Evolutionary conservation across 2,329 filamentous ascomycete species (phyloP).

Genomic region (Epicoccum nigrum): DNA sequence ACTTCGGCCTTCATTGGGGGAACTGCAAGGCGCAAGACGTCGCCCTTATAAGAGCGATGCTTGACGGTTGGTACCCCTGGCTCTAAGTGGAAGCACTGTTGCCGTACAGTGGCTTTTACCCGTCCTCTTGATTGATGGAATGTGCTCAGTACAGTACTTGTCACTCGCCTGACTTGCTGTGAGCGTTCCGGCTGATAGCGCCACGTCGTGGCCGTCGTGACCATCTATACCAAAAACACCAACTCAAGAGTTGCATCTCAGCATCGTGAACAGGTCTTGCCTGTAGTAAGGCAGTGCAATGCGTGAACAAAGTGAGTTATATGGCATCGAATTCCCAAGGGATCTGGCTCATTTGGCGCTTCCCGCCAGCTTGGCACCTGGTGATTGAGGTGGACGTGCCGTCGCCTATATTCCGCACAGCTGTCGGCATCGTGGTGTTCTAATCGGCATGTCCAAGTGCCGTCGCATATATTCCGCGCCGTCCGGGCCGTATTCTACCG

Average conservation of each 20-base stretch:
- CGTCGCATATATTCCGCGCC: slow-evolving; percentile 10
- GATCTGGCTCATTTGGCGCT: slow-evolving; percentile 19
- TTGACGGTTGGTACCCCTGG: slow-evolving; percentile 14
- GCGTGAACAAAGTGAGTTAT: too few species aligned
- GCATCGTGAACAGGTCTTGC: not conserved
- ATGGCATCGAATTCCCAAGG: slow-evolving; percentile 1
- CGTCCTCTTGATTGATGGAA: slow-evolving; percentile 13
- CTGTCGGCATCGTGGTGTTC: slow-evolving; percentile 3
- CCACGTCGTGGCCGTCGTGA: too few species aligned
- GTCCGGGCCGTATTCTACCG: slow-evolving; percentile 14
- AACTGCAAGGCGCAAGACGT: not conserved
- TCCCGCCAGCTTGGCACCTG: slow-evolving; percentile 24
- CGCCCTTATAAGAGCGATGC: not conserved
- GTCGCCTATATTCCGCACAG: slow-evolving; percentile 15
- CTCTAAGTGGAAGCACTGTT: slow-evolving; percentile 21
- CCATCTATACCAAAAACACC: too few species aligned
- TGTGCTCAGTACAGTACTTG: slow-evolving; percentile 20
- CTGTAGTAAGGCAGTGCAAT: not conserved
- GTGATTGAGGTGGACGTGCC: slow-evolving; percentile 22
- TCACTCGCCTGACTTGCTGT: slow-evolving; percentile 26
- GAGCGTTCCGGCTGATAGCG: not conserved
- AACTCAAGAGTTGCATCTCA: not conserved
- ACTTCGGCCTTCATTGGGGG: not conserved
- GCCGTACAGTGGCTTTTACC: slow-evolving; percentile 6
- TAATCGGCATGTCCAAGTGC: slow-evolving; percentile 14